Evolutionary conservation across 495 filamentous ascomycete genomes (phyloP), one percentile per base, ranked within the genome.

Genomic region (Daldinia grandis): DNA sequence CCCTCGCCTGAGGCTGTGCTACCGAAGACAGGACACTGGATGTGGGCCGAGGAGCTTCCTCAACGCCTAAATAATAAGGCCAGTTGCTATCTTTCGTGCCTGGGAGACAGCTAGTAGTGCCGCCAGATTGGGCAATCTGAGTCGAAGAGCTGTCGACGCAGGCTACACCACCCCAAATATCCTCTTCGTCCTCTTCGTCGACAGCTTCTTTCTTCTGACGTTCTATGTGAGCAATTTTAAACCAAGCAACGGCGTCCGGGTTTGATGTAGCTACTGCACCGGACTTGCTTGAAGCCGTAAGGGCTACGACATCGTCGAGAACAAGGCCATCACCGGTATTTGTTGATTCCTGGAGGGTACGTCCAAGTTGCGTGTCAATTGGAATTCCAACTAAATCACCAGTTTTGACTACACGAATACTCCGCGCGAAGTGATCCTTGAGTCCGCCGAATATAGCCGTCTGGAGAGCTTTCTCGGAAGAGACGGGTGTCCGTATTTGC

Each of bases 341-440:
- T 0, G 84, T 79, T 2, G 85, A 81, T 72, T 91, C 86, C 68
- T 92, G 93, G 5, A 96, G 83, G 24, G 90, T 87, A 64, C 90
- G 83, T 0, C 92, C 94, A 14, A 98, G 85, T 54, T 88, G 85
- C 63, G 93, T 91, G 74, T 99, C 94, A 53, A 98, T 87, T 14
- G 91, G 87, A 12, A 99, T 90, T 19, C 90, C 93, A 15, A 99
- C 89, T 21, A 98, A 79, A 75, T 99, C 95, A 2, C 93, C 95
- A 50, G 87, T 87, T 72, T 91, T 93, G 30, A 98, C 84, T 6
- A 98, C 85, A 24, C 95, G 85, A 47, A 89, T 83, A 50, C 90
- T 90, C 40, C 84, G 86, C 73, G 95, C 90, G 73, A 98, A 98
- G 73, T 97, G 89, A 47, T 87, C 87, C 76, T 97, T 97, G 24